Conservation (phyloP, 108 stramenopile species). For the Cyclotella baltica region DNA sequence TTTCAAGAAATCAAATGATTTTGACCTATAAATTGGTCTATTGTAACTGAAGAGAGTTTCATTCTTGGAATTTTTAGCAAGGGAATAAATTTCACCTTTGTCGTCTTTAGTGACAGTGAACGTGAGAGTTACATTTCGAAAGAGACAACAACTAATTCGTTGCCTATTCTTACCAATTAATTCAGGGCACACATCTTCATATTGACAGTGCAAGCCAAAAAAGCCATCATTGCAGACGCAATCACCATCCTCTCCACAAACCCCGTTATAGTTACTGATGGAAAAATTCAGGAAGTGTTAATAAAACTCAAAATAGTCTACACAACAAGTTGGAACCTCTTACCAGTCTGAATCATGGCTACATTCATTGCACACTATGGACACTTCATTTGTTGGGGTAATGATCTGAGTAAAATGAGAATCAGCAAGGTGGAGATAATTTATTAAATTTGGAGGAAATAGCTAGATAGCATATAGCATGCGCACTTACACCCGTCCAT, state of each 20-base stretch:
- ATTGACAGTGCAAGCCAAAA: constrained; percentile 12
- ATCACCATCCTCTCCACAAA: background rate
- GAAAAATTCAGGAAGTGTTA: background rate
- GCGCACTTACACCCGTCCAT: constrained; percentile 5
- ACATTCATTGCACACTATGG: constrained; percentile 2
- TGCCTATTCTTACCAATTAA: constrained; percentile 1
- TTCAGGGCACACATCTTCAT: background rate
- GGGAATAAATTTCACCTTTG: background rate
- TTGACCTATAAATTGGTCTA: constrained; percentile 1
- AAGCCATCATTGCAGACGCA: background rate
- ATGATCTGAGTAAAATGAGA: too few species aligned
- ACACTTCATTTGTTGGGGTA: constrained; percentile 7
- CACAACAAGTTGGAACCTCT: background rate
- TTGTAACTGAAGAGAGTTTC: background rate
- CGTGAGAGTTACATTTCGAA: background rate
- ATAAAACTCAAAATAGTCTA: background rate
- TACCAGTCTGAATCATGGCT: constrained; percentile 12
- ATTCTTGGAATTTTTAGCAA: background rate
- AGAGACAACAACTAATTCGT: background rate
- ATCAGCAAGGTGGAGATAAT: too few species aligned
- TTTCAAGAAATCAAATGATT: background rate
- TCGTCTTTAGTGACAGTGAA: background rate
- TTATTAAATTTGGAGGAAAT: too few species aligned
- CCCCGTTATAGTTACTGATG: constrained; percentile 7
- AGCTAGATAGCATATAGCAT: too few species aligned